A percentile compares a stretch with the other conserved stretches of the same genome.
These are phyloP conservation scores for Eucalyptus albens DNA, from an alignment of 345 rosid genomes.

Conservation along the genomic window DNA sequence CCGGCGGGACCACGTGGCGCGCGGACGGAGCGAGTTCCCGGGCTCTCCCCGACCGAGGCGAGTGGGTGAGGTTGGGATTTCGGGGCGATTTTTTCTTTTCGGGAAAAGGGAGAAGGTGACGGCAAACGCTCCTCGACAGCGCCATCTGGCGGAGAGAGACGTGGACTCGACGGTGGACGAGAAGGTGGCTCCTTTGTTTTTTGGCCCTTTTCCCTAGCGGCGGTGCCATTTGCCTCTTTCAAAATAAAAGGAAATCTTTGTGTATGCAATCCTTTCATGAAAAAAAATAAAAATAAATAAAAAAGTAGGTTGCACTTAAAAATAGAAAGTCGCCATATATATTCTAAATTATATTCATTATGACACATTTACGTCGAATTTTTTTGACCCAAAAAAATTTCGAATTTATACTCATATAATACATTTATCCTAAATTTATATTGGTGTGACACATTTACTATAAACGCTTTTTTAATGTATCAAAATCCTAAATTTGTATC, in stretches of 20 bases:
- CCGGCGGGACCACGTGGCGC: not conserved
- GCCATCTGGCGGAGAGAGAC: not conserved
- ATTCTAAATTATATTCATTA: too few species aligned
- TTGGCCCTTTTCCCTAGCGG: not conserved
- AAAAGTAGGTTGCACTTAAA: not conserved
- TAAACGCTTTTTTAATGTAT: rapidly evolving
- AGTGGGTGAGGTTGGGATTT: not conserved
- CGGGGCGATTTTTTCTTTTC: not conserved
- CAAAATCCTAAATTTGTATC: too few species aligned
- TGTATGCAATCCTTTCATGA: not conserved
- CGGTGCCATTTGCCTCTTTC: not conserved
- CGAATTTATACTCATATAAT: rapidly evolving
- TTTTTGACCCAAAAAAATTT: too few species aligned
- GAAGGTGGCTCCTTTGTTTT: not conserved
- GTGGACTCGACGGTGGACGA: not conserved
- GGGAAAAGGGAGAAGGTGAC: not conserved
- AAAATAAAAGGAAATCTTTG: not conserved
- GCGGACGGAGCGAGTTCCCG: not conserved
- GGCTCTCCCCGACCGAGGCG: not conserved
- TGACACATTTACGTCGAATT: rapidly evolving
- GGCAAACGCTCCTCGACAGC: not conserved
- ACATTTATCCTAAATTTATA: too few species aligned
- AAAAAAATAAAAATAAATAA: not conserved
- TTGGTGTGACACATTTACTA: too few species aligned
- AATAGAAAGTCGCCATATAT: too few species aligned